These are phyloP conservation scores for Hymenoscyphus infarciens DNA, from an alignment of 2,329 filamentous ascomycete genomes.

Conservation along the genomic window DNA sequence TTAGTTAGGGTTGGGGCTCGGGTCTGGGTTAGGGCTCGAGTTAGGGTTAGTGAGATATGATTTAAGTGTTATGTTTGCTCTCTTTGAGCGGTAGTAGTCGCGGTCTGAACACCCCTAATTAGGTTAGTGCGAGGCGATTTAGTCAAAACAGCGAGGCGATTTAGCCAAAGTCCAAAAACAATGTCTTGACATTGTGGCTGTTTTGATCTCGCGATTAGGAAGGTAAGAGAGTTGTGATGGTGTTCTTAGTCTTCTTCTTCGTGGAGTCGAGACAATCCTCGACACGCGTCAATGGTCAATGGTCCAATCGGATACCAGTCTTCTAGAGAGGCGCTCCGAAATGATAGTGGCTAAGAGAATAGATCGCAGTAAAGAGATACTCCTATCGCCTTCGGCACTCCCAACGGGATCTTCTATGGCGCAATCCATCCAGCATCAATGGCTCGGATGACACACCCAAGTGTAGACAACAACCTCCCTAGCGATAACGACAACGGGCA, in stretches of 20 bases:
- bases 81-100: too few relatives aligned
- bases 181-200: not conserved
- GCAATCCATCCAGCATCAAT: not conserved
- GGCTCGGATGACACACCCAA: slow-evolving; percentile 1
- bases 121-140: too few relatives aligned
- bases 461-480: not conserved
- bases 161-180: too few relatives aligned
- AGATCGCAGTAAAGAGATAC: not conserved
- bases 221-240: not conserved
- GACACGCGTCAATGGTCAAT: not conserved
- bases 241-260: too few relatives aligned
- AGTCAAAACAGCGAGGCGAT: too few relatives aligned
- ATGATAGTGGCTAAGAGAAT: not conserved
- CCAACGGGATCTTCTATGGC: not conserved
- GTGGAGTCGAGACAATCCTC: too few relatives aligned
- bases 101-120: too few relatives aligned
- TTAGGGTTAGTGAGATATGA: too few relatives aligned
- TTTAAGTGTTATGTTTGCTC: too few relatives aligned
- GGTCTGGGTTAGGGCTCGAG: too few relatives aligned
- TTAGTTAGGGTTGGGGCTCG: too few relatives aligned
- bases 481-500: not conserved
- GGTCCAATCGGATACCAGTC: not conserved
- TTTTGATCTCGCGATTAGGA: not conserved
- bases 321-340: not conserved
- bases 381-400: not conserved